Evolutionary conservation across 1,284 basidiomycete species (phyloP).

Genomic region (Heimioporus retisporus): DNA sequence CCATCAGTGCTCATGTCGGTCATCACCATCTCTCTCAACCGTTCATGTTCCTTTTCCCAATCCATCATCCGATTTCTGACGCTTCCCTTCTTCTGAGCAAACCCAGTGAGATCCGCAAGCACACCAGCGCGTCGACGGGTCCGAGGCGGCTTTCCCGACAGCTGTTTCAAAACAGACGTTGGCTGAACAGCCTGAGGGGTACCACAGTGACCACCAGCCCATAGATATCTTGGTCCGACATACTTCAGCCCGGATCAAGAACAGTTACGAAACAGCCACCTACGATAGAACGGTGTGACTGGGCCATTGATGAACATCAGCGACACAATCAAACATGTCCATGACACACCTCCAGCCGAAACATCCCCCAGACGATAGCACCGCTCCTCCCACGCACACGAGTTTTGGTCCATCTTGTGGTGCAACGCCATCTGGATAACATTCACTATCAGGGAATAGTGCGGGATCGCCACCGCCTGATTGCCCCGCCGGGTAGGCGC

Average conservation of each 20-base stretch:
- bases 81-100: slow-evolving; percentile 47
- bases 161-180: slow-evolving; percentile 21
- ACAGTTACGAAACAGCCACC: slow-evolving; percentile 22
- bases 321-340: slow-evolving; percentile 3
- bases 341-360: slow-evolving; percentile 56
- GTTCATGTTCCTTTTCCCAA: slow-evolving; percentile 47
- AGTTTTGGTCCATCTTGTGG: slow-evolving; percentile 53
- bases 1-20: slow-evolving; percentile 33
- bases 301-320: slow-evolving; percentile 18
- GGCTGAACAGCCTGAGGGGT: too few species aligned
- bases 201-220: slow-evolving; percentile 70
- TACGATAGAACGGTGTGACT: slow-evolving; percentile 51
- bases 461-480: slow-evolving; percentile 64
- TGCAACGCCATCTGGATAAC: slow-evolving; percentile 64
- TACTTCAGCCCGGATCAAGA: slow-evolving; percentile 23
- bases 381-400: slow-evolving; percentile 48
- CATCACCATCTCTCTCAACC: slow-evolving; percentile 44
- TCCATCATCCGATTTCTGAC: slow-evolving; percentile 49
- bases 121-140: slow-evolving; percentile 36
- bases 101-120: slow-evolving; percentile 41
- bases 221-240: slow-evolving; percentile 69
- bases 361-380: slow-evolving; percentile 67
- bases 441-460: slow-evolving; percentile 68
- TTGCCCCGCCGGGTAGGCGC: background rate
- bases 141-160: slow-evolving; percentile 41